Percentiles rank a stretch among this genome's conserved stretches.
Conservation (phyloP, 2,329 filamentous ascomycete species). For the Xylogone sp. region DNA sequence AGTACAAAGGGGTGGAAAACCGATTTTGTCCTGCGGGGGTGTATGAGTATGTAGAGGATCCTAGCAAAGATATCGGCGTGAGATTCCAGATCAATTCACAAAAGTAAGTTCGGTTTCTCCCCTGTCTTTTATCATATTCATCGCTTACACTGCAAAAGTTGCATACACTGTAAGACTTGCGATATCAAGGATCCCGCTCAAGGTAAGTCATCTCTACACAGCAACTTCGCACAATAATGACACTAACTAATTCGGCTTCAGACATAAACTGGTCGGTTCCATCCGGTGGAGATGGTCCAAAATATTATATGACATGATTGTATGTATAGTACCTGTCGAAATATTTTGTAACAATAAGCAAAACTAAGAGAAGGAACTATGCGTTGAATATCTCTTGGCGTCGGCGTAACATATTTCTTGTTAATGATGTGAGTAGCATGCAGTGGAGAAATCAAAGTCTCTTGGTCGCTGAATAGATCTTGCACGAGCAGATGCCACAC, state of each 20-base stretch:
- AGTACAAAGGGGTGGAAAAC: slow-evolving; percentile 90
- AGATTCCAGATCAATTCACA: slow-evolving; percentile 97
- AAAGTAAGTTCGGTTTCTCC: slow-evolving; percentile 63
- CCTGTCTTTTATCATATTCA: neutral
- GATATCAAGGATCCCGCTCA: slow-evolving; percentile 97
- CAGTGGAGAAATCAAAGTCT: no score
- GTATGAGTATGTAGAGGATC: slow-evolving; percentile 96
- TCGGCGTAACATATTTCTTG: no score
- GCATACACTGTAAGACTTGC: slow-evolving; percentile 99
- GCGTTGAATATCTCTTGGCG: no score
- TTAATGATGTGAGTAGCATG: no score
- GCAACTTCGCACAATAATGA: neutral
- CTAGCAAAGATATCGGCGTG: slow-evolving; percentile 79
- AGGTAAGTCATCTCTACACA: slow-evolving; percentile 12
- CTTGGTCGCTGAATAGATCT: no score
- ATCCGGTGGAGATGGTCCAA: slow-evolving; percentile 78
- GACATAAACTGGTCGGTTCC: slow-evolving; percentile 98
- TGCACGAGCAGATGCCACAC: no score
- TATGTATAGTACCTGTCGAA: neutral
- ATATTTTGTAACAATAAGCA: no score
- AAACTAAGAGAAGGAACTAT: no score
- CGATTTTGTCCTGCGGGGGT: slow-evolving; percentile 96
- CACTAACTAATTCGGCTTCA: slow-evolving; percentile 14
- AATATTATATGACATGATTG: slow-evolving; percentile 61
- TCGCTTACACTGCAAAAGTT: slow-evolving; percentile 50